Evolutionary conservation across 2,329 filamentous ascomycete species (phyloP), one percentile per base, ranked within the genome.

Genomic region (Chaetomium sp.): DNA sequence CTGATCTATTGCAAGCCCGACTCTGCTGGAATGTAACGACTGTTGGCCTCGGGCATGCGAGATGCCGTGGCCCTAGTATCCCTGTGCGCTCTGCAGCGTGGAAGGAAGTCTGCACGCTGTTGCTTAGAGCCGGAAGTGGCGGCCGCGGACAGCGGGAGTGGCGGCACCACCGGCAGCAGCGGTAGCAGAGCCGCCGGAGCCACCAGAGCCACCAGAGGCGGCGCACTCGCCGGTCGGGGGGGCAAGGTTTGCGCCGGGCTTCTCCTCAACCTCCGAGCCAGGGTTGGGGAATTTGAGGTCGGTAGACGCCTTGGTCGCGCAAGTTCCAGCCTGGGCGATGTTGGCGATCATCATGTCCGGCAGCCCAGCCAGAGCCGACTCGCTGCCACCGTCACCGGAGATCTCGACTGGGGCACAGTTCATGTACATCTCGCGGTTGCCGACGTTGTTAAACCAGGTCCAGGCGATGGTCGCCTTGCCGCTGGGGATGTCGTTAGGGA

Each of bases 381-480:
- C 72, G 51, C 77, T 76, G 60, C 84, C 84, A 0, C 77, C 78
- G 0, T 67, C 69, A 9, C 85, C 85, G 0, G 85, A 85, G 27
- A 98, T 82, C 0, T 82, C 84, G 56, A 96, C 77, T 0, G 91
- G 87, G 0, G 90, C 92, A 71, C 94, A 99, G 83, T 97, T 96
- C 93, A 97, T 96, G 83, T 98, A 97, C 84, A 97, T 92, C 75
- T 98, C 95, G 0, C 93, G 89, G 80, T 97, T 97, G 2, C 95
- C 95, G 10, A 96, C 74, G 65, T 90, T 90, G 81, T 98, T 98
- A 78, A 96, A 87, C 95, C 95, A 98, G 0, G 92, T 92, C 93
- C 93, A 98, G 0, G 92, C 92, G 5, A 98, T 82, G 0, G 88
- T 91, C 29, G 90, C 93, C 49, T 93, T 84, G 4, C 94, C 95